These are phyloP conservation scores for Kwoniella mangroviensis DNA, from an alignment of 768 basidiomycete species.

Conservation along the genomic window DNA sequence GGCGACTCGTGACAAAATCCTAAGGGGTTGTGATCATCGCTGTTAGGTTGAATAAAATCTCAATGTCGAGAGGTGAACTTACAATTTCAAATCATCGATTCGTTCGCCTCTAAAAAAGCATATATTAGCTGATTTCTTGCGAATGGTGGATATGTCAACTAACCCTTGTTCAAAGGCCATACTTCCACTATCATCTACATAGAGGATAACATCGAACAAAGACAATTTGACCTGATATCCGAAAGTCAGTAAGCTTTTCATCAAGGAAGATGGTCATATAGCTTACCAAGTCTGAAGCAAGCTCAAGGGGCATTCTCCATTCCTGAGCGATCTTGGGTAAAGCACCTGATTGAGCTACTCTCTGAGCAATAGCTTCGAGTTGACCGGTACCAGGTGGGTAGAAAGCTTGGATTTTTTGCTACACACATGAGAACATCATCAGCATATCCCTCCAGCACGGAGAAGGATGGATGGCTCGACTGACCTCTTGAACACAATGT, in stretches of 20 bases:
- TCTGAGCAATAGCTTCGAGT: constrained; percentile 58
- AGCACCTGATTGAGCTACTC: constrained; percentile 56
- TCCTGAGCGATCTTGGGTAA: constrained; percentile 56
- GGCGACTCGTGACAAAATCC: constrained; percentile 57
- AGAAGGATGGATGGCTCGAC: constrained; percentile 1
- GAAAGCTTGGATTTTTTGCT: constrained; percentile 60
- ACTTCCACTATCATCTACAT: constrained; percentile 55
- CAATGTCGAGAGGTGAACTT: too few relatives aligned
- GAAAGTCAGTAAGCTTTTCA: background rate
- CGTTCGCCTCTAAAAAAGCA: constrained; percentile 53
- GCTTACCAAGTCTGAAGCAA: constrained; percentile 59
- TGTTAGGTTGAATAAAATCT: too few relatives aligned
- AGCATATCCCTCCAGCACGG: background rate
- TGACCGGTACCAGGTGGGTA: constrained; percentile 57
- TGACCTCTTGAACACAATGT: constrained; percentile 57
- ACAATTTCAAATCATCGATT: constrained; percentile 61
- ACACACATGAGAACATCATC: background rate
- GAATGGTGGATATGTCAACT: background rate
- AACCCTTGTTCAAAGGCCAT: constrained; percentile 54
- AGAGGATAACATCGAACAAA: constrained; percentile 58
- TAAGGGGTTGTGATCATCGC: too few relatives aligned
- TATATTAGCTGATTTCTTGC: constrained; percentile 32
- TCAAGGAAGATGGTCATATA: background rate
- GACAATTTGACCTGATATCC: constrained; percentile 51
- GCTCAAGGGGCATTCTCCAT: constrained; percentile 59